Conservation (phyloP, 2,329 filamentous ascomycete genomes). For the Penicillium sp. region DNA sequence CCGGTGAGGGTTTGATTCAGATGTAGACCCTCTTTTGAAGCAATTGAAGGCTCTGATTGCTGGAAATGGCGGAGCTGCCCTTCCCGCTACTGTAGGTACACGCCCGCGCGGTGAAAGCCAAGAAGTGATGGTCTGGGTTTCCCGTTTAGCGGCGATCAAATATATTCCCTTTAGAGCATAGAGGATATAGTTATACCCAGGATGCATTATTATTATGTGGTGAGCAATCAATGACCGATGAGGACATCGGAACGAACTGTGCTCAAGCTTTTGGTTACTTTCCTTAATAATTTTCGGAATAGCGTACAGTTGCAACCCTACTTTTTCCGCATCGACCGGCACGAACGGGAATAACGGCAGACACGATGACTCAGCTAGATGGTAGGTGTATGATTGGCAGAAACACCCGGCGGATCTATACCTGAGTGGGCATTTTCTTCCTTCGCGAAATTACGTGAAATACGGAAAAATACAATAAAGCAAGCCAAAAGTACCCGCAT, state of each 20-base stretch:
- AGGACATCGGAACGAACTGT: background rate
- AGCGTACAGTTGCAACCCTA: background rate
- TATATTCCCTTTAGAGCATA: background rate
- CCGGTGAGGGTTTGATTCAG: constrained; percentile 27
- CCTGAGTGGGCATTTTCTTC: constrained; percentile 22
- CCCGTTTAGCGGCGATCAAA: constrained; percentile 6
- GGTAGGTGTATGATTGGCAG: constrained; percentile 13
- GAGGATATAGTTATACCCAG: background rate
- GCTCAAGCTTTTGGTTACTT: background rate
- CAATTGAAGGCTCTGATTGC: constrained; percentile 22
- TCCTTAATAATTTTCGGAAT: background rate
- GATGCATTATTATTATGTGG: background rate
- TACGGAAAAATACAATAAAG: background rate
- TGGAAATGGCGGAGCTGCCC: constrained; percentile 11
- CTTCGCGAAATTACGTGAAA: constrained; percentile 2
- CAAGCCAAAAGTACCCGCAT: background rate
- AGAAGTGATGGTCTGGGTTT: constrained; percentile 13
- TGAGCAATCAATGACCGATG: background rate
- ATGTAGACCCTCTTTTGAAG: constrained; percentile 16
- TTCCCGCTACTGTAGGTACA: constrained; percentile 38
- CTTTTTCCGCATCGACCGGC: constrained; percentile 12
- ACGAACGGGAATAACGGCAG: constrained; percentile 14
- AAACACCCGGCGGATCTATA: background rate
- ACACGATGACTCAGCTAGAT: constrained; percentile 14
- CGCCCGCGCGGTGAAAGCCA: constrained; percentile 24